phyloP scores from a whole-genome alignment of 257 asterid species.

The Gentiana dahurica region DNA sequence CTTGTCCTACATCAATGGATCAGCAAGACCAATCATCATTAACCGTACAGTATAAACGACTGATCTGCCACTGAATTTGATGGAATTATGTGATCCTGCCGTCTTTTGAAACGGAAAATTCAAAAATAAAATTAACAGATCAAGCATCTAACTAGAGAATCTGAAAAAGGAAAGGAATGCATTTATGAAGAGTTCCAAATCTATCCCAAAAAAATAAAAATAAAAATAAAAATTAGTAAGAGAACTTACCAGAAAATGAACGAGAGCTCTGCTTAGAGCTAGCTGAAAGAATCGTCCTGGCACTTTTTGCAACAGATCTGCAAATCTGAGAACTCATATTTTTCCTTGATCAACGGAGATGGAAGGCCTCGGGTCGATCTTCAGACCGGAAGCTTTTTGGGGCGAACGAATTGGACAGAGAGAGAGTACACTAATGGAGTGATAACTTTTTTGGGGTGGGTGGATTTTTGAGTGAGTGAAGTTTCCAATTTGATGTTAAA shows the following conservation, averaged over 20 bases:
- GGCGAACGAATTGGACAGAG: not conserved
- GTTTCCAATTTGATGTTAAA: not conserved
- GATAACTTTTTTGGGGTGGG: not conserved
- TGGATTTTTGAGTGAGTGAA: conserved; percentile 1
- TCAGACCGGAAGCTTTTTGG: not conserved
- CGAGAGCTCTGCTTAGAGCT: conserved; percentile 70
- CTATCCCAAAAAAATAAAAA: no score
- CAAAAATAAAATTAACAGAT: no score
- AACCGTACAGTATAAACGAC: no score
- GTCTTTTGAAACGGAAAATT: no score
- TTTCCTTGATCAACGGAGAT: not conserved
- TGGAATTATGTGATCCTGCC: no score
- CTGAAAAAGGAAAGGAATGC: no score
- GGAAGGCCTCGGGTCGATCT: not conserved
- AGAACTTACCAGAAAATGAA: conserved; percentile 49
- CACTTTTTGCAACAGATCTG: conserved; percentile 59
- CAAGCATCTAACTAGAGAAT: no score
- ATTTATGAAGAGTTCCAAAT: no score
- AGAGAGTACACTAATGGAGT: conserved; percentile 3
- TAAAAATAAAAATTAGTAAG: no score
- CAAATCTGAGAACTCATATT: conserved; percentile 81
- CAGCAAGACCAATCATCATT: no score
- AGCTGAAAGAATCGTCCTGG: conserved; percentile 57
- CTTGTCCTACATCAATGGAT: no score
- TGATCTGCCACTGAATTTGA: no score